Evolutionary conservation across 2,329 filamentous ascomycete species (phyloP).

Genomic region (Nannizziopsis arthrosporioides): DNA sequence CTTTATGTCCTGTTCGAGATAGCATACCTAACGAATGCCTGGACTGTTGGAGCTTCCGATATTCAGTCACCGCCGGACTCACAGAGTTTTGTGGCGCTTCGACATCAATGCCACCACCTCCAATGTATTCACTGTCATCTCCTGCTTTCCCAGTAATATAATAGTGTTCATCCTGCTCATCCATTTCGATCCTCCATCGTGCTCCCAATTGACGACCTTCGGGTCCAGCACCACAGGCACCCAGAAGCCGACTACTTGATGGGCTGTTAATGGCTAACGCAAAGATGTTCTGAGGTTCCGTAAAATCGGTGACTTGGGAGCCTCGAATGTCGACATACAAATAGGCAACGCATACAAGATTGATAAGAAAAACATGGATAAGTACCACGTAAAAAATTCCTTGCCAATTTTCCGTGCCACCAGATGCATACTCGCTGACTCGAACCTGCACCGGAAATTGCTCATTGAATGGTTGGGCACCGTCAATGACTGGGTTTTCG

Average conservation of each 20-base stretch:
- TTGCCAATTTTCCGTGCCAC: constrained; percentile 50
- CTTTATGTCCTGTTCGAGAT: background rate
- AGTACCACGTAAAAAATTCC: constrained; percentile 57
- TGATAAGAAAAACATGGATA: constrained; percentile 52
- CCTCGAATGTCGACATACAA: constrained; percentile 43
- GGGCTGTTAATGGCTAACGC: constrained; percentile 57
- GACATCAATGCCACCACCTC: constrained; percentile 9
- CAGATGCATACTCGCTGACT: constrained; percentile 59
- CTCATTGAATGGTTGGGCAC: constrained; percentile 35
- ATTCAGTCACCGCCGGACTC: constrained; percentile 28
- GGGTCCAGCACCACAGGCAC: constrained; percentile 47
- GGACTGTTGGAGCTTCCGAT: constrained; percentile 23
- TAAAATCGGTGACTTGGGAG: constrained; percentile 64
- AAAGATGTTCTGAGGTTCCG: constrained; percentile 65
- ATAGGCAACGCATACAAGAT: constrained; percentile 47
- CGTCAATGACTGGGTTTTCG: background rate
- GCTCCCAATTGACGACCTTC: constrained; percentile 39
- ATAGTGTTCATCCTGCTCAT: constrained; percentile 42
- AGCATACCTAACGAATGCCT: constrained; percentile 17
- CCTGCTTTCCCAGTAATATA: constrained; percentile 35
- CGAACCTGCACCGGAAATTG: constrained; percentile 52
- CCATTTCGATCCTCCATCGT: constrained; percentile 35
- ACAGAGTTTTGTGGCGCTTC: constrained; percentile 8
- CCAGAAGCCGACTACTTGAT: constrained; percentile 40
- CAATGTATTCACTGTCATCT: constrained; percentile 6